A percentile compares a stretch with the other conserved stretches of the same genome.
These are phyloP conservation scores for Aspergillus mulundensis DNA, from an alignment of 495 filamentous ascomycete species.

Conservation along the genomic window DNA sequence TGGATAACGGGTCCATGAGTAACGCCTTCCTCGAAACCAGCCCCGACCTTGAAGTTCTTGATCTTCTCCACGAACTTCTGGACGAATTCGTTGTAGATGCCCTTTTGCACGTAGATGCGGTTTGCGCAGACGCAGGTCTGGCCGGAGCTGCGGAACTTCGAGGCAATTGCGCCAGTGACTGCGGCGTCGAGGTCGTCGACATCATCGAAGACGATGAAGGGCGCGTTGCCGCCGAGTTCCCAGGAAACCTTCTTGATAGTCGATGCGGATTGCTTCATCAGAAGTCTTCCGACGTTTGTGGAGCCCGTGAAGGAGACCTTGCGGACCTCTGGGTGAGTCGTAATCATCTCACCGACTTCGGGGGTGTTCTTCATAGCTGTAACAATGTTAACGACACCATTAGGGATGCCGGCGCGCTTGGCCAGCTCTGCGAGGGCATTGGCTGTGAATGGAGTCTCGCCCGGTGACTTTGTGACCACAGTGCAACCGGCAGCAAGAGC, in stretches of 20 bases:
- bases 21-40: conserved; percentile 63
- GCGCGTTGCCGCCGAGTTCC: conserved; percentile 87
- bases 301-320: conserved; percentile 91
- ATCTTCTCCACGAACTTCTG: conserved; percentile 69
- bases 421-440: conserved; percentile 80
- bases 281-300: conserved; percentile 78
- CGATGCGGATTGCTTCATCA: conserved; percentile 76
- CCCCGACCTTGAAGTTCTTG: conserved; percentile 70
- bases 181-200: conserved; percentile 72
- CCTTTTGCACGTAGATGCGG: conserved; percentile 75
- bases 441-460: conserved; percentile 81
- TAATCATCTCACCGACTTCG: conserved; percentile 67
- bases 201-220: conserved; percentile 92
- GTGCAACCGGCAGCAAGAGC: conserved; percentile 83
- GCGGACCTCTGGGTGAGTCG: conserved; percentile 64
- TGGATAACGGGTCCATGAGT: conserved; percentile 87
- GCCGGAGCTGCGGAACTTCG: conserved; percentile 82
- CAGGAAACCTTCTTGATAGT: conserved; percentile 85
- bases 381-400: conserved; percentile 79
- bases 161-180: conserved; percentile 67
- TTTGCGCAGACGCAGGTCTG: conserved; percentile 93
- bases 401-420: conserved; percentile 76
- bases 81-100: conserved; percentile 74
- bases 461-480: conserved; percentile 77
- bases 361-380: conserved; percentile 69